phyloP scores from a whole-genome alignment of 2,329 filamentous ascomycete species.

The Talaromyces sp. region DNA sequence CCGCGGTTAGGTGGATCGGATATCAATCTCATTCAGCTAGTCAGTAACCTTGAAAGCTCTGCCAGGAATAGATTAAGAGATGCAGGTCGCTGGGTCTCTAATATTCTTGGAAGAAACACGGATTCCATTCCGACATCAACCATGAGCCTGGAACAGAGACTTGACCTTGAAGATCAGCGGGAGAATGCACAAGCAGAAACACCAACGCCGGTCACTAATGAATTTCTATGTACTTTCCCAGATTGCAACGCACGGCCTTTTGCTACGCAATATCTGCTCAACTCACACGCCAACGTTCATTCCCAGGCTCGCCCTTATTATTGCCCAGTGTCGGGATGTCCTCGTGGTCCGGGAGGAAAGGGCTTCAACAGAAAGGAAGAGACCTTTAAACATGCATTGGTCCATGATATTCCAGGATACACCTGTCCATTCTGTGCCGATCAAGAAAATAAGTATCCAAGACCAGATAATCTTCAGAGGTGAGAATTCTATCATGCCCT shows the following conservation, averaged over 20 bases:
- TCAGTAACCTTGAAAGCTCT: background rate
- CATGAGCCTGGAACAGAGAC: background rate
- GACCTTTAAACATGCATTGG: background rate
- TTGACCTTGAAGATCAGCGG: background rate
- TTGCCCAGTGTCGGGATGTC: background rate
- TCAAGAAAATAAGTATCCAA: background rate
- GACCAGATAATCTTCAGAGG: background rate
- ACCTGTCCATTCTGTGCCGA: background rate
- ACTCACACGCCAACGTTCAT: background rate
- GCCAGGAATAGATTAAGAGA: background rate
- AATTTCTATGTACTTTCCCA: background rate
- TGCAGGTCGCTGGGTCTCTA: background rate
- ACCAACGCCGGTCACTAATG: background rate
- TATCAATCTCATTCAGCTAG: background rate
- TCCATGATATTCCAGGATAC: background rate
- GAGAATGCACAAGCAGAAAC: background rate
- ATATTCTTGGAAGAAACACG: background rate
- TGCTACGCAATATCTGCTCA: background rate
- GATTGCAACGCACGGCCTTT: background rate
- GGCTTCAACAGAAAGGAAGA: background rate
- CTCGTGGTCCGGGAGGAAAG: background rate
- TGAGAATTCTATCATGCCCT: background rate
- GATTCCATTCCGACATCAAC: background rate
- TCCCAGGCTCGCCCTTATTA: background rate
- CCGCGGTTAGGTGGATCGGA: background rate